Base-by-base conservation (phyloP, 805 yeast genomes). In the Yarrowia phangngaensis region DNA sequence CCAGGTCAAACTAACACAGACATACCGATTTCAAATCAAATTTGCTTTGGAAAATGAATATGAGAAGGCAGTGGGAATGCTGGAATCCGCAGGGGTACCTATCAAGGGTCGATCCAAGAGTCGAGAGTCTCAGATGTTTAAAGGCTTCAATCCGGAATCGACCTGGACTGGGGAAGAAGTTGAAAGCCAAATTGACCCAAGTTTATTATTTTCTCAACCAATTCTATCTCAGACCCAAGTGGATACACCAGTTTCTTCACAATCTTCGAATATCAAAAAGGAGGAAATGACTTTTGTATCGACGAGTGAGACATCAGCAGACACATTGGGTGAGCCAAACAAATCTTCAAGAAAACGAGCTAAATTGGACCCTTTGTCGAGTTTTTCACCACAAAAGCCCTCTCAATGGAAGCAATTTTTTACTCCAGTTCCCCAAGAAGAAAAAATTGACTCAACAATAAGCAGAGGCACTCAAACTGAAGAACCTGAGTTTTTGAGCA, bases 11-110 rank as follows among this genome's bases (percentile, higher is more conserved):
- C 28, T 38, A 38, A 38, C 45, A 13, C 32, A 38, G 45, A 41
- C 48, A 6, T 29, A 29, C 23, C 48, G 48, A 32, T 41, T 41
- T 8, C 48, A 41, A 19, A 20, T 41, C 35, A 29, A 23, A 20
- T 29, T 41, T 13, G 16, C 35, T 2, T 20, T 2, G 2, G 2
- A 6, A 4, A 26, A 41, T 17, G 48, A 41, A 8, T 41, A 16
- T 22, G 48, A 41, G 2, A 9, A 13, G 12, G 35, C 35, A 1
- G 48, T 22, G 17, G 22, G 16, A 13, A 6, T 41, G n/a, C 48
- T 29, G 22, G 11, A 11, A 11, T 28, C 27, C 13, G 29, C 27
- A 20, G 48, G 48, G 8, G 22, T 41, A n/a, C 15, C n/a, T n/a
- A 19, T 38, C 17, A 38, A 27, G 11, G 32, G 45, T 4, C 22